A percentile compares a stretch with the other conserved stretches of the same genome.
phyloP scores from a whole-genome alignment of 345 rosid genomes.

The Geranium rotundifolium region DNA sequence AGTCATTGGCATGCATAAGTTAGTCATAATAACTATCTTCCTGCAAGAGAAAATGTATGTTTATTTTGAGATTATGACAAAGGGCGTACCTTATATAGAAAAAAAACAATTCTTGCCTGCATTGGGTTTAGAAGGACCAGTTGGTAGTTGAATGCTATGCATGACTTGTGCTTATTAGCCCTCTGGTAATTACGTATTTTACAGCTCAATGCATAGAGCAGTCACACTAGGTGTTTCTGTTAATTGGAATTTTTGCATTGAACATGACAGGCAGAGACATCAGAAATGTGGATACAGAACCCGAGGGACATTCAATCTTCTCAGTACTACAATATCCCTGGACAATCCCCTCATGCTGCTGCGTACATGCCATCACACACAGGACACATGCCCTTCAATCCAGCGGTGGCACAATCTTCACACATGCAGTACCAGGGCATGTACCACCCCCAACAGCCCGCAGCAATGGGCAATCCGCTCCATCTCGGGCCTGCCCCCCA shows the following conservation, averaged over 20 bases:
- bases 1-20: too few relatives aligned
- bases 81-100: too few relatives aligned
- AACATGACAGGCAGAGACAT: slow-evolving; percentile 55
- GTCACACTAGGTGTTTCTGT: background rate
- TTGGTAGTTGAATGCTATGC: too few relatives aligned
- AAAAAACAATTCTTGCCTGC: too few relatives aligned
- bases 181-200: too few relatives aligned
- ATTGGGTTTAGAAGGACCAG: too few relatives aligned
- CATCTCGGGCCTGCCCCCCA: slow-evolving; percentile 57
- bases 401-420: slow-evolving; percentile 73
- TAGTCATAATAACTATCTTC: too few relatives aligned
- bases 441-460: slow-evolving; percentile 65
- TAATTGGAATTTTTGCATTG: background rate
- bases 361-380: slow-evolving; percentile 72
- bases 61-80: too few relatives aligned
- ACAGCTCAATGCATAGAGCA: background rate
- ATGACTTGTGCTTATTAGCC: too few relatives aligned
- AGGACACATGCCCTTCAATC: slow-evolving; percentile 66
- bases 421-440: slow-evolving; percentile 86
- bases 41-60: too few relatives aligned
- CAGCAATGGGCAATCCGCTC: slow-evolving; percentile 57
- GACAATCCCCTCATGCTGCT: slow-evolving; percentile 71
- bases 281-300: slow-evolving; percentile 91
- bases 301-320: slow-evolving; percentile 73
- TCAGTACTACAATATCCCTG: slow-evolving; percentile 69